Percentiles rank a stretch among this genome's conserved stretches.
Conservation (phyloP, 106 monocot species). For the Gastrodia elata region DNA sequence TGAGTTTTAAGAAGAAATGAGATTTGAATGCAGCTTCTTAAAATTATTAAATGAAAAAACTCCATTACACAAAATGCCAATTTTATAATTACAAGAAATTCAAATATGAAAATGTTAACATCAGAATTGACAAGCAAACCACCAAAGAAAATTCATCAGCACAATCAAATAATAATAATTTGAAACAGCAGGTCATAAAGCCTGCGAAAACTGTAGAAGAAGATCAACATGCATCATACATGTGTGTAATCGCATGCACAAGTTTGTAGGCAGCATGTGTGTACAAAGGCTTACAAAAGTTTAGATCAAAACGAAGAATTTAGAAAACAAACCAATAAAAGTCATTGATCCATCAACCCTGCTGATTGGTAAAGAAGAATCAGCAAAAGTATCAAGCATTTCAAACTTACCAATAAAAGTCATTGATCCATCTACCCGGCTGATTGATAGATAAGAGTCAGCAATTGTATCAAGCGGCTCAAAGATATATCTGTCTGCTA, state of each 20-base stretch:
- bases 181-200: background rate
- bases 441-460: conserved; percentile 56
- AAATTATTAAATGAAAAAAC: too few relatives aligned
- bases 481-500: conserved; percentile 60
- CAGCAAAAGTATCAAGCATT: conserved; percentile 32
- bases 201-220: background rate
- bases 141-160: background rate
- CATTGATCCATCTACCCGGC: conserved; percentile 63
- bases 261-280: too few relatives aligned
- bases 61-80: too few relatives aligned
- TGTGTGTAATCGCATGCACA: background rate
- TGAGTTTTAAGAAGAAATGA: too few relatives aligned
- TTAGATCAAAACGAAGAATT: background rate
- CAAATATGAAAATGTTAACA: too few relatives aligned
- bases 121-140: too few relatives aligned
- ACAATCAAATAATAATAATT: background rate
- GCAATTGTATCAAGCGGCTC: conserved; percentile 46
- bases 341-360: conserved; percentile 63
- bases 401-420: conserved; percentile 60
- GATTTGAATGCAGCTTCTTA: too few relatives aligned
- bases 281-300: too few relatives aligned
- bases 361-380: conserved; percentile 55
- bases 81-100: too few relatives aligned
- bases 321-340: conserved; percentile 40
- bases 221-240: background rate